Conservation (phyloP, 2,329 filamentous ascomycete genomes). For the Lachnellula occidentalis region DNA sequence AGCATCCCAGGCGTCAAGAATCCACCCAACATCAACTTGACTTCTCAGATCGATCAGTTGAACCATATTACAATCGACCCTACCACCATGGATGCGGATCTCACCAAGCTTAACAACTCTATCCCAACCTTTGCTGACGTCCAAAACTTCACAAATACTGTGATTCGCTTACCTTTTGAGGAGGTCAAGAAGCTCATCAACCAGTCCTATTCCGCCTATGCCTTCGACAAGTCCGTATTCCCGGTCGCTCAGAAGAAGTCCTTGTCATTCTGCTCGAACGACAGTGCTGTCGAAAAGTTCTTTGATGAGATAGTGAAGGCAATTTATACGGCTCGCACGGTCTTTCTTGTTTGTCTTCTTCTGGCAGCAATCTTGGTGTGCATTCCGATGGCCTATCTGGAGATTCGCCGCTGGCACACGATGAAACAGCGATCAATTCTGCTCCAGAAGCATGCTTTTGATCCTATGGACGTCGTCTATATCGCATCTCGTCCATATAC, state of each 20-base stretch:
- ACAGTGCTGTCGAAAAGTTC: slow-evolving; percentile 76
- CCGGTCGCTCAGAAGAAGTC: slow-evolving; percentile 78
- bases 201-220: slow-evolving; percentile 64
- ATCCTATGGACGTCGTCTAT: slow-evolving; percentile 84
- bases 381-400: slow-evolving; percentile 72
- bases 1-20: slow-evolving; percentile 37
- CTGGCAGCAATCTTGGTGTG: slow-evolving; percentile 68
- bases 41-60: slow-evolving; percentile 57
- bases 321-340: slow-evolving; percentile 62
- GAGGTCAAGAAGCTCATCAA: slow-evolving; percentile 70
- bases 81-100: slow-evolving; percentile 59
- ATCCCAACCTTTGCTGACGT: slow-evolving; percentile 82
- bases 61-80: slow-evolving; percentile 64
- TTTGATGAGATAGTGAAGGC: slow-evolving; percentile 67
- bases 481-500: slow-evolving; percentile 78
- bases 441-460: slow-evolving; percentile 60
- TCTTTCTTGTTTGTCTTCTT: slow-evolving; percentile 71
- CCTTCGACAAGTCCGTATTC: slow-evolving; percentile 72
- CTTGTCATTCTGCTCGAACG: slow-evolving; percentile 83
- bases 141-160: slow-evolving; percentile 70
- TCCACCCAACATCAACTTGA: slow-evolving; percentile 58
- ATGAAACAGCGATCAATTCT: slow-evolving; percentile 66
- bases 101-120: slow-evolving; percentile 68
- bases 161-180: slow-evolving; percentile 76
- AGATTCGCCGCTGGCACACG: slow-evolving; percentile 69